Evolutionary conservation across 768 basidiomycete genomes (phyloP), one percentile per base, ranked within the genome.

Genomic region (Serendipita sp.): DNA sequence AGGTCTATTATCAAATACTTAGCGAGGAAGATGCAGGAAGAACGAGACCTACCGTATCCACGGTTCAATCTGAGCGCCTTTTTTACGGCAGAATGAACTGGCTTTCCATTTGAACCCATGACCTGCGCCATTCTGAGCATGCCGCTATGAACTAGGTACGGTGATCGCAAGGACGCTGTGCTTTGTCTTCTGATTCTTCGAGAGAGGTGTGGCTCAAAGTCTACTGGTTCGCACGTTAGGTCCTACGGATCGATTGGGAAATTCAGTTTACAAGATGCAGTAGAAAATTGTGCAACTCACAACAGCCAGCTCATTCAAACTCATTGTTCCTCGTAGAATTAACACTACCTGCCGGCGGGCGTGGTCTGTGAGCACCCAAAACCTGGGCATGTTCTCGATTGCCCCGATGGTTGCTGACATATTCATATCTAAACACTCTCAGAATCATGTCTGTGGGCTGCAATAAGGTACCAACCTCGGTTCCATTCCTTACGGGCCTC

Each of bases 301-400:
- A 8, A 87, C 88, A 15, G 88, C 89, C 3, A 91, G 81, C 73
- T 91, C 89, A 68, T 91, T 91, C 46, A 92, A 76, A 2, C 86
- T 87, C 87, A 91, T 87, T 2, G 90, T 92, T 11, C 89, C 84
- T 74, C 86, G 76, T 52, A 88, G 75, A 15, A 91, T 86, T 29
- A 91, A 79, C 8, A 91, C 86, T 55, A 91, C 79, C 71, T 91
- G 85, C 3, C 74, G 75, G 44, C 89, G 78, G 50, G 78, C 78
- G 69, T 92, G 86, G 71, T 91, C 90, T 0, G 87, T 90, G 18
- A 92, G 76, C 2, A 91, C 84, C 88, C 90, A 91, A 71, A 86
- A 91, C 40, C 87, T 78, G 2, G 90, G 89, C 83, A 89, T 86
- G 66, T 83, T 77, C 66, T 81, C 79, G 67, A 85, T 84, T 53